Base-by-base conservation (phyloP, 345 rosid genomes). In the Salix koriyanagi region DNA sequence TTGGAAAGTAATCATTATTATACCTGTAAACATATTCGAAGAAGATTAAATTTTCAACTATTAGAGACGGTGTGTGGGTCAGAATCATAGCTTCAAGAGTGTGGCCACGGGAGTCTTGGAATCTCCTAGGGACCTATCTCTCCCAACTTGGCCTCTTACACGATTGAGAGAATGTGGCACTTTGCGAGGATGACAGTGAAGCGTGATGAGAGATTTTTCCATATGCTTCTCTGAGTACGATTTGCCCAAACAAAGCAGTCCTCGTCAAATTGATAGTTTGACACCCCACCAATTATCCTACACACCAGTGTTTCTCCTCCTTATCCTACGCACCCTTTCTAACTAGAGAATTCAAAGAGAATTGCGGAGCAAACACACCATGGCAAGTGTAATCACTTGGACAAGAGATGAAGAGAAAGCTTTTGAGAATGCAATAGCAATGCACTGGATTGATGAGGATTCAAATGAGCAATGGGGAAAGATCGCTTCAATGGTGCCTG, bases 381-480 rank as follows among this genome's bases (percentile, higher is more conserved):
- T 90, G 97, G 87, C 85, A 67, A 84, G 81, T 80, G 80, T 79
- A 72, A 75, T 69, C 41, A 74, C 71, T 60, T 94, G 98, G 98
- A 92, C 87, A 82, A 89, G 86, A 77, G 98, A 90, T 76, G 98
- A 92, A 73, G 96, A 94, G 41, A 92, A 85, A 72, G 88, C 92
- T 12, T 94, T 94, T 64, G 97, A 94, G 81, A 87, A 86, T 69
- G 91, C 90, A 66, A 90, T 94, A 60, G 98, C 98, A 0, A 75
- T 82, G 87, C 91, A 91, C 81, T 91, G 91, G 82, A 73, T 42
- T 46, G 85, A 82, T 26, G 87, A 78, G 23, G 78, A 82, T 37
- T 82, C 84, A 7, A 62, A 85, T 6, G 94, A 90, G 79, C 90
- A 79, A 42, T 94, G 96, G 96, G 84, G 68, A 34, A 87, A 89